Conservation (phyloP, 768 basidiomycete genomes). For the Porpolomopsis calyptriformis region DNA sequence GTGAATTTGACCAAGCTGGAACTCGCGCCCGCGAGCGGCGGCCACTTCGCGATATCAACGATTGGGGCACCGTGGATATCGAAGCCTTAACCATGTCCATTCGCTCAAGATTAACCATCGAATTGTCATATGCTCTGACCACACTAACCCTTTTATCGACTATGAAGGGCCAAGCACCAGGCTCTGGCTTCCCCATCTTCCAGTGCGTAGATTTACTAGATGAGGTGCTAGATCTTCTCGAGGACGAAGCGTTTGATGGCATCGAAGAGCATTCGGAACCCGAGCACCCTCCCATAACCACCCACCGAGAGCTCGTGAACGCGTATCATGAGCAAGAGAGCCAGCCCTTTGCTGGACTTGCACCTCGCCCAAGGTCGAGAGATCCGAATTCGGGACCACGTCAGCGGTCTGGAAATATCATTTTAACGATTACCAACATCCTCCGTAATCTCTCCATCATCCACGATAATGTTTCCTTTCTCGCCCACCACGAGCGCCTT, state of each 20-base stretch:
- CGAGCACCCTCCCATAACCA: slow-evolving; percentile 33
- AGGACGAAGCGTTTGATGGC: slow-evolving; percentile 60
- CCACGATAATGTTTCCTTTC: slow-evolving; percentile 55
- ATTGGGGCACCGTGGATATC: slow-evolving; percentile 84
- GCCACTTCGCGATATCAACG: slow-evolving; percentile 60
- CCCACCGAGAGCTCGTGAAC: slow-evolving; percentile 57
- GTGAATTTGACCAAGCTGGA: slow-evolving; percentile 53
- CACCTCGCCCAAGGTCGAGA: slow-evolving; percentile 37
- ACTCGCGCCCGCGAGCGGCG: slow-evolving; percentile 40
- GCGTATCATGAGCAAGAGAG: slow-evolving; percentile 46
- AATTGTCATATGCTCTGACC: slow-evolving; percentile 84
- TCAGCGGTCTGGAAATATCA: slow-evolving; percentile 57
- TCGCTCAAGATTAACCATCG: slow-evolving; percentile 71
- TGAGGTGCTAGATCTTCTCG: slow-evolving; percentile 77
- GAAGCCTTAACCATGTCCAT: slow-evolving; percentile 91
- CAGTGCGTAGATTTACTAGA: slow-evolving; percentile 75
- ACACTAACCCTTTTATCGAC: slow-evolving; percentile 75
- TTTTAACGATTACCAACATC: slow-evolving; percentile 66
- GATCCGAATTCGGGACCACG: slow-evolving; percentile 42
- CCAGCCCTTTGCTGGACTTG: slow-evolving; percentile 49
- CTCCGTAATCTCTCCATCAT: slow-evolving; percentile 78
- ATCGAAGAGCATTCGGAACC: slow-evolving; percentile 26
- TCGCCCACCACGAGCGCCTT: slow-evolving; percentile 55
- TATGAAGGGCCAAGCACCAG: slow-evolving; percentile 55
- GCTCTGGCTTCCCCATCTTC: slow-evolving; percentile 62